Conservation (phyloP, 768 basidiomycete genomes). For the Suillus alpinus region DNA sequence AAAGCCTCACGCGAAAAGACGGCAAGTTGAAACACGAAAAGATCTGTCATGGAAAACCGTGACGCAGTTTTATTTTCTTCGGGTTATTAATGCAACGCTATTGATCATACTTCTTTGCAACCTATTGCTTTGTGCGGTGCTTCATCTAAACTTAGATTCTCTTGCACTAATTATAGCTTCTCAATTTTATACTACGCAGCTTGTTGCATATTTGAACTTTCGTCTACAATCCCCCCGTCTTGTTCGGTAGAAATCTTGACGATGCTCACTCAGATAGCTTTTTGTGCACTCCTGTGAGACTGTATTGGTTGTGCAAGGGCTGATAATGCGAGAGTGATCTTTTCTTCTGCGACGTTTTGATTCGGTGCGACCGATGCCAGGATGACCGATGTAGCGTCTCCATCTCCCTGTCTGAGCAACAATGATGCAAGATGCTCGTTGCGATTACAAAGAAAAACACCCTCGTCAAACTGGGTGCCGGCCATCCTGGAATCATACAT, state of each 20-base stretch:
- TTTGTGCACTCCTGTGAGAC: slow-evolving; percentile 51
- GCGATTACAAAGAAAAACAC: slow-evolving; percentile 78
- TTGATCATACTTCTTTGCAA: background rate
- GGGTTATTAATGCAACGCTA: background rate
- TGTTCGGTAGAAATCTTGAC: background rate
- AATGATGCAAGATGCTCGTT: slow-evolving; percentile 67
- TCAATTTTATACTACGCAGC: background rate
- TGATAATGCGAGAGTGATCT: slow-evolving; percentile 45
- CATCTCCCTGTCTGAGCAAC: slow-evolving; percentile 46
- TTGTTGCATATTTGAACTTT: background rate
- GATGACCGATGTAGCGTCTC: slow-evolving; percentile 43
- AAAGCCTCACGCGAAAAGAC: slow-evolving; percentile 1
- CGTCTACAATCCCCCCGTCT: no score
- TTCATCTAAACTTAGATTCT: background rate
- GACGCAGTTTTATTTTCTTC: background rate
- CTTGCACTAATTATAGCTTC: background rate
- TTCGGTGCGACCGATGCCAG: slow-evolving; percentile 32
- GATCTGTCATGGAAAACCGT: background rate
- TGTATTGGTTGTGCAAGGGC: slow-evolving; percentile 42
- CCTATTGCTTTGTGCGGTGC: background rate
- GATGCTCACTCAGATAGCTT: slow-evolving; percentile 38
- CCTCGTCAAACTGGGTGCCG: slow-evolving; percentile 57
- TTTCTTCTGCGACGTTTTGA: slow-evolving; percentile 35
- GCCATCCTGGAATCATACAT: slow-evolving; percentile 79
- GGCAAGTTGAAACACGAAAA: background rate